Percentiles rank a stretch among this genome's conserved stretches.
phyloP scores from a whole-genome alignment of 2,329 filamentous ascomycete genomes.

The Acrodontium crateriforme region DNA sequence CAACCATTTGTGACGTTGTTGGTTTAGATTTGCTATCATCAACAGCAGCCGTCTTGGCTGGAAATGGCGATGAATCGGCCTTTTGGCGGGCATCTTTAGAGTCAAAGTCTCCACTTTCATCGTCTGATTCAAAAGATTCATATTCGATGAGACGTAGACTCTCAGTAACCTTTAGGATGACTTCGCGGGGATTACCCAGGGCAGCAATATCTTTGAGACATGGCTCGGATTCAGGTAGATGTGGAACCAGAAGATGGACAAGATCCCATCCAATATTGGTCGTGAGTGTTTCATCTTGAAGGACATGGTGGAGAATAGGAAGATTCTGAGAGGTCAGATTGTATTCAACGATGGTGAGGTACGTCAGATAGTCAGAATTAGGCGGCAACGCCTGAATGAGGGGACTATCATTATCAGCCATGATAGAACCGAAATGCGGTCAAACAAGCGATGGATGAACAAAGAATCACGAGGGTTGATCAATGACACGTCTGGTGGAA shows the following conservation, averaged over 20 bases:
- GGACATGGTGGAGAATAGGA: constrained; percentile 52
- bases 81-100: constrained; percentile 6
- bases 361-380: constrained; percentile 56
- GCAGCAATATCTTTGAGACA: constrained; percentile 63
- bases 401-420: constrained; percentile 28
- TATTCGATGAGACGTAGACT: constrained; percentile 49
- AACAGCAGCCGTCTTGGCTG: constrained; percentile 14
- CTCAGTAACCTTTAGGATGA: constrained; percentile 68
- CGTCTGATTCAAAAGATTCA: constrained; percentile 46
- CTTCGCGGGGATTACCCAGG: constrained; percentile 67
- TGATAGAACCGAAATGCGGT: no score
- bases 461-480: no score
- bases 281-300: constrained; percentile 55
- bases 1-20: constrained; percentile 15
- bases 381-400: constrained; percentile 47
- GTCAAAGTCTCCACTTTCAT: constrained; percentile 48
- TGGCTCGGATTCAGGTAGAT: constrained; percentile 50
- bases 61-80: constrained; percentile 16
- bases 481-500: no score
- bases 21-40: constrained; percentile 4
- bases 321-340: constrained; percentile 54
- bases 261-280: constrained; percentile 75
- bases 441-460: not conserved
- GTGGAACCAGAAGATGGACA: constrained; percentile 56
- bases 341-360: constrained; percentile 64